Base-by-base conservation (phyloP, 306 rosid genomes). In the Potentilla sterilis region DNA sequence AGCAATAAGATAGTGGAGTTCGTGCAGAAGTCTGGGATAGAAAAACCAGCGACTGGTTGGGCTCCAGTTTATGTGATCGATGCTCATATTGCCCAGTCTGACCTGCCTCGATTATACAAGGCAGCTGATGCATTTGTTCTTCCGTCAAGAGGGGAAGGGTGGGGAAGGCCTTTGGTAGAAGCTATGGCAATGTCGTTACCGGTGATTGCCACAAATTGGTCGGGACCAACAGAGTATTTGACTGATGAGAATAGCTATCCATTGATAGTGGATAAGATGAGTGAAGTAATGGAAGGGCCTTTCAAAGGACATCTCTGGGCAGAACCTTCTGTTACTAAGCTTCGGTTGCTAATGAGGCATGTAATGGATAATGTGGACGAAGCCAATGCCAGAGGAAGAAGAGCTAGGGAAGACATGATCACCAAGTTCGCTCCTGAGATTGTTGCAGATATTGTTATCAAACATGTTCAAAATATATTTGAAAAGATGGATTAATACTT, bases 131-230 rank as follows among this genome's bases (percentile, higher is more conserved):
- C 94, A 13, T 90, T 93, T 70, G 89, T 93, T 63, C 96, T 93
- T 80, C 93, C 98, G 16, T 82, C 96, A 16, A 83, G 98, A 83
- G 98, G 96, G 18, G 98, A 93, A 83, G 98, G 98, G 12, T 90
- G 98, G 96, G 98, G 98, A 5, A 86, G 98, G 66, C 96, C 98
- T 41, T 38, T 89, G 18, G 96, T 93, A 57, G 96, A 93, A 83
- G 98, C 98, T 37, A 93, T 93, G 93, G 85, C 98, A 40, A 93
- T 93, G 98, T 78, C 94, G 0, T 77, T 93, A 86, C 95, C 96
- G 0, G 93, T 90, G 66, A 90, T 93, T 73, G 88, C 90, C 1
- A 93, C 96, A 3, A 90, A 90, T 81, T 90, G 98, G 98, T 93
- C 98, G 0, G 98, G 96, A 22, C 98, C 89, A 3, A 90, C 98